Conservation (phyloP, 805 yeast species). For the Dipodascopsis tothii region DNA sequence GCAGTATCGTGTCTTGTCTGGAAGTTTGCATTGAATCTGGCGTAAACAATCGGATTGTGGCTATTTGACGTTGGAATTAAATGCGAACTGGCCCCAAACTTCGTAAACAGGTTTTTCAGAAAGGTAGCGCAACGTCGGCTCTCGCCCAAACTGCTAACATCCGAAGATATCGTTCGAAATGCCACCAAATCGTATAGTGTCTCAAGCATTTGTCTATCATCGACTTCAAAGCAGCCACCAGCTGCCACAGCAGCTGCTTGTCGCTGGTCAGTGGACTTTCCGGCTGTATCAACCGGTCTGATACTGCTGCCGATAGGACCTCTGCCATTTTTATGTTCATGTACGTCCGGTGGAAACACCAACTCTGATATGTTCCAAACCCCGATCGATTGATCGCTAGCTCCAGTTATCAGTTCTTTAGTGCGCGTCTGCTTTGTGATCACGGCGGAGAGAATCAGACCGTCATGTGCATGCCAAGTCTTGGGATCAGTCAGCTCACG, state of each 20-base stretch:
- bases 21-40: conserved; percentile 46
- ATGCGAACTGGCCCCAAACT: conserved; percentile 57
- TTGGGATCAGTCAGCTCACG: conserved; percentile 39
- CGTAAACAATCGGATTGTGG: conserved; percentile 73
- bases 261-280: too few relatives aligned
- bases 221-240: conserved; percentile 5
- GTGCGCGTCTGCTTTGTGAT: conserved; percentile 37
- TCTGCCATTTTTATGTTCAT: too few relatives aligned
- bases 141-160: conserved; percentile 62
- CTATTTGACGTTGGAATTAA: conserved; percentile 67
- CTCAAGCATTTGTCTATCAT: conserved; percentile 39
- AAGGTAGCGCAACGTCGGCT: conserved; percentile 81
- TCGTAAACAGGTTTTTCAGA: conserved; percentile 52
- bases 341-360: not conserved
- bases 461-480: conserved; percentile 48
- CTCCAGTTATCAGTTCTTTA: conserved; percentile 57
- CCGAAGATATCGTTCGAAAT: conserved; percentile 69
- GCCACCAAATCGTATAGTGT: conserved; percentile 56
- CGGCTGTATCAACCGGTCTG: too few relatives aligned
- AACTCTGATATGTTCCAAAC: conserved; percentile 55
- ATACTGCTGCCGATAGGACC: too few relatives aligned
- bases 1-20: conserved; percentile 26
- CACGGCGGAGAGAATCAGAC: conserved; percentile 52
- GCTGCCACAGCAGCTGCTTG: too few relatives aligned
- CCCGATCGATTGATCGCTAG: conserved; percentile 57